These are phyloP conservation scores for Penium margaritaceum DNA, from an alignment of 139 green algal genomes.

Conservation along the genomic window DNA sequence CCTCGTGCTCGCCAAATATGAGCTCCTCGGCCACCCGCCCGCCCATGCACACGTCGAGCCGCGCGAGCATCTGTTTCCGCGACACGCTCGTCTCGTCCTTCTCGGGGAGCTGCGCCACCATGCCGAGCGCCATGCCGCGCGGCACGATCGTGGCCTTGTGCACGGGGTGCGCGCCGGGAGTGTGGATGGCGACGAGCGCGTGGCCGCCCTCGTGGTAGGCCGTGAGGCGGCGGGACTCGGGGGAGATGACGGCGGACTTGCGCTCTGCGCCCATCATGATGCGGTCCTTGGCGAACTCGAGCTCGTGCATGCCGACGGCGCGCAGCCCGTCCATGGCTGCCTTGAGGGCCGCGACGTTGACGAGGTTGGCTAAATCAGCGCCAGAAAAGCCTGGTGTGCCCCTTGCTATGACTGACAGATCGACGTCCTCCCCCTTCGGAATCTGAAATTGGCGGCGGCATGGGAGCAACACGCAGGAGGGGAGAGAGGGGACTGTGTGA, in stretches of 20 bases:
- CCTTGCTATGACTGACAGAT: conserved; percentile 70
- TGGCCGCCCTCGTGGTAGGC: conserved; percentile 96
- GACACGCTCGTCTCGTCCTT: conserved; percentile 78
- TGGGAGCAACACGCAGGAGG: no score
- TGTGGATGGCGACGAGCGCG: conserved; percentile 85
- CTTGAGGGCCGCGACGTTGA: conserved; percentile 90
- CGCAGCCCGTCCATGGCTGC: conserved; percentile 73
- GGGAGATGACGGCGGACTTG: conserved; percentile 80
- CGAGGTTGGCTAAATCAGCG: conserved; percentile 75
- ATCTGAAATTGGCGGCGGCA: no score
- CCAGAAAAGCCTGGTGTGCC: conserved; percentile 83
- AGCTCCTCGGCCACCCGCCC: conserved; percentile 88
- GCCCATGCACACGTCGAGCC: conserved; percentile 95
- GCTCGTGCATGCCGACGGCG: conserved; percentile 38
- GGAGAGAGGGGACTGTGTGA: background rate
- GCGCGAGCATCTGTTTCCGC: conserved; percentile 82
- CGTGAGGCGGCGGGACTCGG: conserved; percentile 75
- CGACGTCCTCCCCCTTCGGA: conserved; percentile 54
- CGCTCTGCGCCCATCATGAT: conserved; percentile 97
- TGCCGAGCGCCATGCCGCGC: conserved; percentile 83
- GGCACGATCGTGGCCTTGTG: conserved; percentile 88
- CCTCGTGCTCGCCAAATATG: conserved; percentile 68
- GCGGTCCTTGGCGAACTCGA: conserved; percentile 66
- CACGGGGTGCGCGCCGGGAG: conserved; percentile 69
- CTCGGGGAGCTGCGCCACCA: conserved; percentile 88